Conservation (phyloP, 1,284 basidiomycete genomes). For the Rhodotorula sp. region DNA sequence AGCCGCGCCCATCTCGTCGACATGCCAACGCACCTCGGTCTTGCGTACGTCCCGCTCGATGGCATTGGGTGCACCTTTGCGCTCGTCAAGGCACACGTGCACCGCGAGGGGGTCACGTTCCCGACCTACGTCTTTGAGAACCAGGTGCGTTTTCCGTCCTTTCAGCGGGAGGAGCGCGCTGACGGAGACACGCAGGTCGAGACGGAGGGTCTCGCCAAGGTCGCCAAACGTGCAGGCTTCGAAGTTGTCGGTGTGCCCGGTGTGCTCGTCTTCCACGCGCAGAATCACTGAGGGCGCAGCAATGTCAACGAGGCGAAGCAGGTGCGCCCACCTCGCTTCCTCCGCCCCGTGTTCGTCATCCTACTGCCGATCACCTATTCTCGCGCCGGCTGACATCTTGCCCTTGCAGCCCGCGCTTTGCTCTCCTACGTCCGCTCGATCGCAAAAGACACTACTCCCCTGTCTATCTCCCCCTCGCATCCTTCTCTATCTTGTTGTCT, state of each 20-base stretch:
- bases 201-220: slow-evolving; percentile 33
- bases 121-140: slow-evolving; percentile 38
- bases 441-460: too few relatives aligned
- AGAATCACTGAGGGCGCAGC: slow-evolving; percentile 17
- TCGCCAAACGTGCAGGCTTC: slow-evolving; percentile 32
- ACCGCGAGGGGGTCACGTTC: slow-evolving; percentile 36
- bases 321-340: too few relatives aligned
- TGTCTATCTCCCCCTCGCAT: neutral
- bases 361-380: too few relatives aligned
- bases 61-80: slow-evolving; percentile 39
- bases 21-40: slow-evolving; percentile 36
- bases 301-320: too few relatives aligned
- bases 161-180: neutral
- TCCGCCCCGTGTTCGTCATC: too few relatives aligned
- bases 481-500: neutral
- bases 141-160: slow-evolving; percentile 13
- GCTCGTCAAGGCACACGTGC: slow-evolving; percentile 38
- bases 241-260: slow-evolving; percentile 37
- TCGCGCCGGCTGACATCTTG: too few relatives aligned
- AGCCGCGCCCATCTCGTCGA: slow-evolving; percentile 30
- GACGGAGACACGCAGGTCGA: slow-evolving; percentile 18
- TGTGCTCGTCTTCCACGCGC: slow-evolving; percentile 30
- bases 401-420: too few relatives aligned
- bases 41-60: slow-evolving; percentile 35
- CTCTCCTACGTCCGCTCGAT: too few relatives aligned